These are phyloP conservation scores for Ogataea dorogensis DNA, from an alignment of 805 yeast genomes.

Conservation along the genomic window DNA sequence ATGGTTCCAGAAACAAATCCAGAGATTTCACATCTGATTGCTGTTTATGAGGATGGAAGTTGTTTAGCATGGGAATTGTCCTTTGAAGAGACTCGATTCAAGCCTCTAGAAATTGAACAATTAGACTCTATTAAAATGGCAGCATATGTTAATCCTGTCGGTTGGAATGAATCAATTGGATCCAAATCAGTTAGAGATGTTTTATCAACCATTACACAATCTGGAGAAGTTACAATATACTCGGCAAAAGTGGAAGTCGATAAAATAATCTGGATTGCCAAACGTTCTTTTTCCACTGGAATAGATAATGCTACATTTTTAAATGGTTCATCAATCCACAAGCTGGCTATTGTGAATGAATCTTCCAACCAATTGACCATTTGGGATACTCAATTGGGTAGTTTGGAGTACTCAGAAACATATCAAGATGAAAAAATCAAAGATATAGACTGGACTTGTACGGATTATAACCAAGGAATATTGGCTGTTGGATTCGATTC, in stretches of 20 bases:
- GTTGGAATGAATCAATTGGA: slow-evolving; percentile 40
- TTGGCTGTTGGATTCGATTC: slow-evolving; percentile 75
- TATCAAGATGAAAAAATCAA: slow-evolving; percentile 41
- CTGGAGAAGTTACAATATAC: slow-evolving; percentile 50
- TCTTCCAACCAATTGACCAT: slow-evolving; percentile 52
- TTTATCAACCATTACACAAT: slow-evolving; percentile 54
- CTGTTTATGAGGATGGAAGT: slow-evolving; percentile 42
- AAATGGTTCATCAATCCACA: slow-evolving; percentile 73
- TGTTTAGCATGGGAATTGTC: slow-evolving; percentile 43
- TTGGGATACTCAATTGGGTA: slow-evolving; percentile 75
- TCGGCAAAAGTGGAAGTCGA: slow-evolving; percentile 36
- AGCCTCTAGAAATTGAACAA: slow-evolving; percentile 23
- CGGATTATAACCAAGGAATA: slow-evolving; percentile 62
- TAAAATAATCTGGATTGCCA: slow-evolving; percentile 51
- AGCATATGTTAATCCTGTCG: slow-evolving; percentile 68
- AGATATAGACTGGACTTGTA: slow-evolving; percentile 89
- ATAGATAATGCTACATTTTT: slow-evolving; percentile 50
- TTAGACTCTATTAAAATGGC: slow-evolving; percentile 31
- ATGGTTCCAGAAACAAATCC: slow-evolving; percentile 36
- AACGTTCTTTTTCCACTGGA: slow-evolving; percentile 53
- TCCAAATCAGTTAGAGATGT: slow-evolving; percentile 39
- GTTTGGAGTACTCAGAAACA: slow-evolving; percentile 59
- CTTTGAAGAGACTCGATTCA: slow-evolving; percentile 32
- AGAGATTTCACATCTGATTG: slow-evolving; percentile 44
- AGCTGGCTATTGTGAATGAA: slow-evolving; percentile 70